Evolutionary conservation across 129 eudicot species (phyloP), one percentile per base, ranked within the genome.

Genomic region (Mikania micrantha): DNA sequence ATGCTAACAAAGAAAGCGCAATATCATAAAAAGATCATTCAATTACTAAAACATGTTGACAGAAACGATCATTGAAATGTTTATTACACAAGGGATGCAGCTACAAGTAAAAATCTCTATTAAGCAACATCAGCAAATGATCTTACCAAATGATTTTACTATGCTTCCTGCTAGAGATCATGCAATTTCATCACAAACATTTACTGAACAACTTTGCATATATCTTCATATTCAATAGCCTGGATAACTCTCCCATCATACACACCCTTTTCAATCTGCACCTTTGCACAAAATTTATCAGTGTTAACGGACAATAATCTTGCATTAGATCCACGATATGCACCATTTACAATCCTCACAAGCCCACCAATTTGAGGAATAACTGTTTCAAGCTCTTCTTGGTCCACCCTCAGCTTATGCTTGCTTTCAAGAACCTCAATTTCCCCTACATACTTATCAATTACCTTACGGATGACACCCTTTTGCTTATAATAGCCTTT

Each of bases 401-500:
- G 98, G 82, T 93, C 98, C 36, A 93, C 96, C 74, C 98, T 82
- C 69, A 93, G 67, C 45, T 86, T 84, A 77, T 93, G 96, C 78
- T 84, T 86, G 25, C 54, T 93, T 70, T 93, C 96, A 50, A 88
- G 59, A 95, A 88, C 88, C 85, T 93, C 95, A 75, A 93, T 93
- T 52, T 88, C 98, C 47, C 95, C 96, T 24, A 78, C 90, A 75
- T 86, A 93, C 69, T 81, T 88, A 73, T 88, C 96, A 53, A 93
- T 82, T 53, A 91, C 97, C 80, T 80, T 91, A 5, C 84, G 80
- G 12, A 91, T 84, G 27, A 85, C 83, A 24, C 97, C 97, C 79
- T 88, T 91, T 73, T 88, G 93, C 88, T 91, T 91, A 71, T 88
- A 91, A 60, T 90, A 90, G 24, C 97, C 97, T 72, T 90, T 87